Base-by-base conservation (phyloP, 2,329 filamentous ascomycete genomes). In the Aspergillus thermomutatus region DNA sequence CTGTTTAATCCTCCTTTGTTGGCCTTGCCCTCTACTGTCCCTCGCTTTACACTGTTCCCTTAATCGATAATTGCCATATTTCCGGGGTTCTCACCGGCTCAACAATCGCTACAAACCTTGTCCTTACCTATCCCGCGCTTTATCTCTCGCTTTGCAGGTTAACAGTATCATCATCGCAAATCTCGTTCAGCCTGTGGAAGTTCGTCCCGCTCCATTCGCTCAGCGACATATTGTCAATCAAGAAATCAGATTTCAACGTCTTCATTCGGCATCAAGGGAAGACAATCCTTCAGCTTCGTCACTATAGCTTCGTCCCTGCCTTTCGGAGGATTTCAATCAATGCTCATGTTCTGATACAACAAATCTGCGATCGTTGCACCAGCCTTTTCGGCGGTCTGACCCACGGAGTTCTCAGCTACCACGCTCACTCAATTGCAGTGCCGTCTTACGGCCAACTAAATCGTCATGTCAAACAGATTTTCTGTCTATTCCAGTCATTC, bases 401-500 rank as follows among this genome's bases (percentile, higher is more conserved):
- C 21, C 21, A 14, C 19, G 23, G 23, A 46, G 23, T 26, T 23
- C 21, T 46, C 21, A 23, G 23, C 21, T 14, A 46, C 14, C 11
- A 26, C 43, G n/a, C 19, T 21, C 19, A 21, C 31, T 41, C 23
- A 26, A 43, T 55, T 23, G n/a, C 19, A 21, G 26, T 26, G 21
- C 54, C 28, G 25, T 47, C 43, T 26, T 27, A 23, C 41, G 27
- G 45, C 21, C 45, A 43, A 34, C 53, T 49, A 34, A 48, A 53
- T 58, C 64, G 85, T 53, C 66, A 85, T 86, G 81, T 82, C 83
- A 59, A 84, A 82, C 64, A 83, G 84, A 65, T 82, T 82, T 73
- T 86, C 84, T 26, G 78, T 83, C 54, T 86, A 83, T 69, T 87
- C 85, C 48, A 83, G 75, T 58, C 73, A 89, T 62, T 85, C 87